Base-by-base conservation (phyloP, 1,284 basidiomycete species). In the Laetiporus sulphureus region DNA sequence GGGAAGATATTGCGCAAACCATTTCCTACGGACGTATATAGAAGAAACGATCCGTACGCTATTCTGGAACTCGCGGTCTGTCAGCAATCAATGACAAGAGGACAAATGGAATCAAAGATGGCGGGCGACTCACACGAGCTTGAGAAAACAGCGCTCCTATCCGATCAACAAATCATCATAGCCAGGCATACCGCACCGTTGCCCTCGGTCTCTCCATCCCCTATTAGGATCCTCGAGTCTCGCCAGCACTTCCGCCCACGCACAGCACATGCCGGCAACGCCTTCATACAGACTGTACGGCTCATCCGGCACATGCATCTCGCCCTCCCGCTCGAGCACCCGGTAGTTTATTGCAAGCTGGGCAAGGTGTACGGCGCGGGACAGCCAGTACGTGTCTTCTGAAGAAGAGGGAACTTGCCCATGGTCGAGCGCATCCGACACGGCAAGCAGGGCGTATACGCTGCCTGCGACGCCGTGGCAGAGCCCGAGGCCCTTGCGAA, bases 211-310 rank as follows among this genome's bases (percentile, higher is more conserved):
- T 15, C 16, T 27, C 23, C n/a, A 40, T 20, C 23, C 35, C 21
- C 46, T 45, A 18, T 24, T 42, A 30, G 16, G 24, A 39, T 32
- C 46, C 39, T 38, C 48, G 42, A 74, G 41, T 36, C 66, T 57
- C 33, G 51, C 53, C 16, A 73, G 47, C 12, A 74, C 58, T 49
- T 72, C 72, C 12, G 63, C 66, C 70, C 72, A 77, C 13, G 73
- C 74, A 46, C 69, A 72, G 49, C 74, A 77, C 67, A 75, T 72
- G 13, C 76, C 77, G 10, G 71, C 70, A 27, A 67, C 44, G 10
- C 76, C 75, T 49, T 73, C 74, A 46, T 75, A 78, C 46, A 78
- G 55, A 47, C 75, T 77, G 62, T 65, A 73, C 10, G 72, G 73
- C 39, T 64, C 59, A 47, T 77, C 75, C 3, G 73, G 73, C 1